Evolutionary conservation across 192 early-diverging fungal species (phyloP), one percentile per base, ranked within the genome.

Genomic region (Podila epigama): DNA sequence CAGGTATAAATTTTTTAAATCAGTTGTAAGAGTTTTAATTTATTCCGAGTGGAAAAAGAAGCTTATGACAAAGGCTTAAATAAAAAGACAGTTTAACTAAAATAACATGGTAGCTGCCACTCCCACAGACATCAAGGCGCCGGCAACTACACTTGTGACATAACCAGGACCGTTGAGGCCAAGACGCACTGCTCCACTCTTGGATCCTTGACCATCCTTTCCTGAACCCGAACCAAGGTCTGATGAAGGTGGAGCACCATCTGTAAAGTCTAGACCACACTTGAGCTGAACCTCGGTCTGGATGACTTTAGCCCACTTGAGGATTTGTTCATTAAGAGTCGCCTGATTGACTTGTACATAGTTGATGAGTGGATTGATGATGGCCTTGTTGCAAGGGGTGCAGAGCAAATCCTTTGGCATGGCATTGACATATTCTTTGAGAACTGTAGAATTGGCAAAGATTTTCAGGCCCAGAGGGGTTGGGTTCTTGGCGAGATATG

Each of bases 351-450:
- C 28, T 1, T 60, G 15, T 22, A 77, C 32, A 15, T 68, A 77
- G 34, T 77, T 77, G 50, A 34, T 40, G 11, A 77, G 51, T 0
- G 73, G 73, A 34, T 77, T 77, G 61, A 77, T 77, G 25, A 77
- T 77, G 15, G 73, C 65, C 56, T 77, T 77, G 60, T 68, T 77
- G 42, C 73, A 77, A 9, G 59, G 25, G 2, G 73, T 68, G 66
- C 73, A 77, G 12, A 77, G 37, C 22, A 77, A 4, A 8, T 60
- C 61, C 18, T 29, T 32, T 5, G 73, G 73, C 66, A 77, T 68
- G 4, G 16, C 36, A 11, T 59, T 44, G 4, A 77, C 66, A 53
- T 68, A 77, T 20, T 58, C 58, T 32, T 68, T 53, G 34, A 77
- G 55, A 1, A 53, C 73, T 4, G 65, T 60, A 1, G 63, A 31